A percentile compares a stretch with the other conserved stretches of the same genome.
These are phyloP conservation scores for Ogataea neopini DNA, from an alignment of 805 yeast genomes.

Conservation along the genomic window DNA sequence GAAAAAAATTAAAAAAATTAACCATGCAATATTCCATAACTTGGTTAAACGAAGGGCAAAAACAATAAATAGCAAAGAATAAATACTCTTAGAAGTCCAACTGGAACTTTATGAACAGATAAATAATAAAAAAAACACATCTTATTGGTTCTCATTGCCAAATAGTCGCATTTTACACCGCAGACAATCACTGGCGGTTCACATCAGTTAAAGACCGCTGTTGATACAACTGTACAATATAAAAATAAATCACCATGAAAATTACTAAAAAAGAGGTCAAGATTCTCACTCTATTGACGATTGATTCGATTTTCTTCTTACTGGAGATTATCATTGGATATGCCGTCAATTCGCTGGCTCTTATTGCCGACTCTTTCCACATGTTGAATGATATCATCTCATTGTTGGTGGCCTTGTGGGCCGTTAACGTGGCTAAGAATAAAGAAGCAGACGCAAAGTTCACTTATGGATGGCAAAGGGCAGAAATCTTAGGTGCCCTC, in stretches of 20 bases:
- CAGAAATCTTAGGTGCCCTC: conserved; percentile 93
- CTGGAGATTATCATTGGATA: conserved; percentile 85
- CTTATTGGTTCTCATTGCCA: not conserved
- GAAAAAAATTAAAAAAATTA: too few species aligned
- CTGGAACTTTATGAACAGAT: too few species aligned
- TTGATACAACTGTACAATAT: not conserved
- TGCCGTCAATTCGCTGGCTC: conserved; percentile 89
- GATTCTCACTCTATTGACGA: conserved; percentile 65
- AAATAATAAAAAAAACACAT: not conserved
- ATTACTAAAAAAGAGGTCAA: conserved; percentile 58
- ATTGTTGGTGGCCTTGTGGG: conserved; percentile 90
- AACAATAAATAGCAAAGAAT: not conserved
- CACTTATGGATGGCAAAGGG: conserved; percentile 98
- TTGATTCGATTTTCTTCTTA: conserved; percentile 83
- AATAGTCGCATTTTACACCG: not conserved
- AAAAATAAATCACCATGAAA: conserved; percentile 13
- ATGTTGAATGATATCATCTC: conserved; percentile 96
- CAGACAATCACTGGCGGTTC: not conserved
- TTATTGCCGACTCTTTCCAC: conserved; percentile 95
- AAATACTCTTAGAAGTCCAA: not conserved
- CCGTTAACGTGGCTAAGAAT: conserved; percentile 84
- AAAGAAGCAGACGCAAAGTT: conserved; percentile 82
- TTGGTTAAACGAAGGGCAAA: too few species aligned
- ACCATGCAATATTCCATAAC: too few species aligned
- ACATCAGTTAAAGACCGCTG: not conserved